A percentile compares a stretch with the other conserved stretches of the same genome.
Conservation (phyloP, 2,329 filamentous ascomycete genomes). For the Aspergillus neotritici region DNA sequence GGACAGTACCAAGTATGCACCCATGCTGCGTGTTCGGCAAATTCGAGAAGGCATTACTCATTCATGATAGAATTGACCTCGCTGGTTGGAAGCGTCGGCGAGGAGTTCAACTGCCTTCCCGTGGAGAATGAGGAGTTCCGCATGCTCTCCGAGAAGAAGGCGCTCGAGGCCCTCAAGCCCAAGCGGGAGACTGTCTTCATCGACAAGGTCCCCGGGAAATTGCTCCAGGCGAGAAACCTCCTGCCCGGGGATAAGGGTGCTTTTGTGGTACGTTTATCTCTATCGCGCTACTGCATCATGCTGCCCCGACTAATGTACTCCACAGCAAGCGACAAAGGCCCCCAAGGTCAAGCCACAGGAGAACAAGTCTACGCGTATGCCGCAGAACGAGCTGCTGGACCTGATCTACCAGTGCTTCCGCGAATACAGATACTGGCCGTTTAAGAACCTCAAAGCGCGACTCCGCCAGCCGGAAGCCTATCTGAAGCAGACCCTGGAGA, state of each 20-base stretch:
- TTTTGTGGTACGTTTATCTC: conserved; percentile 37
- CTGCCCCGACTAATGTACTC: conserved; percentile 19
- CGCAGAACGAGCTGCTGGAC: conserved; percentile 81
- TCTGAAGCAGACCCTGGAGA: conserved; percentile 75
- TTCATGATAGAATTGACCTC: conserved; percentile 64
- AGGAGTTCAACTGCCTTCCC: conserved; percentile 70
- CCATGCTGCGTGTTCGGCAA: too few species aligned
- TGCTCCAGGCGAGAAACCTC: conserved; percentile 56
- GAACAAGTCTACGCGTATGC: conserved; percentile 84
- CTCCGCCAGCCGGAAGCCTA: conserved; percentile 90
- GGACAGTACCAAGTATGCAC: conserved; percentile 64
- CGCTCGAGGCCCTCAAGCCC: conserved; percentile 56
- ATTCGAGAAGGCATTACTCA: too few species aligned
- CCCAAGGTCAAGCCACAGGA: conserved; percentile 54
- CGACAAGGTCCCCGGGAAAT: conserved; percentile 40
- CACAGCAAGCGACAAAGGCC: conserved; percentile 47
- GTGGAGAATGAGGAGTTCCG: conserved; percentile 66
- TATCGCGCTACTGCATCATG: conserved; percentile 2
- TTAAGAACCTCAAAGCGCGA: conserved; percentile 72
- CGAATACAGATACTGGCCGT: conserved; percentile 86
- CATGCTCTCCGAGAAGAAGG: conserved; percentile 54
- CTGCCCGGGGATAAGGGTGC: conserved; percentile 39
- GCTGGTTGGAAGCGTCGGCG: conserved; percentile 64
- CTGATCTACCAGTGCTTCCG: conserved; percentile 78
- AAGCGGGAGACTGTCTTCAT: conserved; percentile 53